Percentiles rank a stretch among this genome's conserved stretches.
Evolutionary conservation across 495 filamentous ascomycete genomes (phyloP).

Genomic region (Parachaetomium inaequale): DNA sequence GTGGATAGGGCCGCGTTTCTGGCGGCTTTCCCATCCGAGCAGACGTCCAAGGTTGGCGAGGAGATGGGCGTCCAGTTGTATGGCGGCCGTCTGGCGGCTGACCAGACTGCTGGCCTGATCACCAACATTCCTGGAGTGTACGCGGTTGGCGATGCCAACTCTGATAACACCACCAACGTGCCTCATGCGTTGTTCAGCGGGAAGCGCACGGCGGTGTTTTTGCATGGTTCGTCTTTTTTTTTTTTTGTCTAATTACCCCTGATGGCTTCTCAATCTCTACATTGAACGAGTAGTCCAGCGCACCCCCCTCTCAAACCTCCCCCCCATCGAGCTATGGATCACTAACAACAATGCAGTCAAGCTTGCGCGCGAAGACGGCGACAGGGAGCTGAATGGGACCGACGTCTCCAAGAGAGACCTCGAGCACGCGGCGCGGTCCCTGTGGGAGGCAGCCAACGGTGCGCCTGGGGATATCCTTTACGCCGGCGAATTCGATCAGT

Average conservation of each 20-base stretch:
- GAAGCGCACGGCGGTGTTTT: constrained; percentile 53
- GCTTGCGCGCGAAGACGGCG: constrained; percentile 21
- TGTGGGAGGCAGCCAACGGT: constrained; percentile 23
- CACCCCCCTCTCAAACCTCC: too few relatives aligned
- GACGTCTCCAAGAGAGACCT: constrained; percentile 12
- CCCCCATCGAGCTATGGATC: not conserved
- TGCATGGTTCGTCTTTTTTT: constrained; percentile 48
- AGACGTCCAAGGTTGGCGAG: constrained; percentile 36
- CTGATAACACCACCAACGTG: constrained; percentile 56
- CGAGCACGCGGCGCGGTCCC: constrained; percentile 15
- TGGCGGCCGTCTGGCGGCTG: constrained; percentile 46
- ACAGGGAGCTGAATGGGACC: constrained; percentile 12
- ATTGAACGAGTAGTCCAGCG: not conserved
- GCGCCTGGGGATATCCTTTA: constrained; percentile 19
- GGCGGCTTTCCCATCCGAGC: constrained; percentile 47
- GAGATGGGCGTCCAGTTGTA: constrained; percentile 44
- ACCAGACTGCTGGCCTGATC: constrained; percentile 34
- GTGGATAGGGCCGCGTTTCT: constrained; percentile 50
- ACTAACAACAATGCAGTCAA: constrained; percentile 10
- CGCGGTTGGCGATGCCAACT: constrained; percentile 55
- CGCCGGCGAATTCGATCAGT: constrained; percentile 24
- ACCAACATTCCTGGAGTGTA: constrained; percentile 52
- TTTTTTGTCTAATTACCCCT: not conserved
- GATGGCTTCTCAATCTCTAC: not conserved
- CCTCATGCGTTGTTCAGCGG: constrained; percentile 58